These are phyloP conservation scores for Paraphaeosphaeria sporulosa DNA, from an alignment of 2,329 filamentous ascomycete genomes.

Conservation along the genomic window DNA sequence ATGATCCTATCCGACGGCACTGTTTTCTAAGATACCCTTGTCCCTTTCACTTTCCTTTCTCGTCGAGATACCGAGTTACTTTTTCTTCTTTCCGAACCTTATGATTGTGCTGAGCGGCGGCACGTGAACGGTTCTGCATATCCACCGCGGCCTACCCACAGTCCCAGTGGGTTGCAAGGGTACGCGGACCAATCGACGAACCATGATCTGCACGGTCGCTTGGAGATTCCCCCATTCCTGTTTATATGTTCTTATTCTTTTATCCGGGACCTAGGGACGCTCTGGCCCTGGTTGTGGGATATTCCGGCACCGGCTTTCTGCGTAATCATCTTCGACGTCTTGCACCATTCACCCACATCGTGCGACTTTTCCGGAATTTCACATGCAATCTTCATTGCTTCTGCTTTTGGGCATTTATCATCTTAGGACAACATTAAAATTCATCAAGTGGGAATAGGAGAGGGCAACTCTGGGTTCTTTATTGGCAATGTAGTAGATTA, in stretches of 20 bases:
- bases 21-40: conserved; percentile 74
- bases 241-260: conserved; percentile 21
- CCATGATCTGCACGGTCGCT: conserved; percentile 14
- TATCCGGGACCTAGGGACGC: background rate
- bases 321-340: background rate
- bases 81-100: conserved; percentile 29
- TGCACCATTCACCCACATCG: conserved; percentile 1
- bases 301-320: background rate
- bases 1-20: conserved; percentile 96
- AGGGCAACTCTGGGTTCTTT: background rate
- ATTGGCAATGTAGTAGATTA: conserved; percentile 9
- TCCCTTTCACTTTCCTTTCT: conserved; percentile 30
- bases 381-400: background rate
- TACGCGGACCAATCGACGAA: conserved; percentile 4
- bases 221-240: conserved; percentile 18
- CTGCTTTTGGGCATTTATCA: background rate
- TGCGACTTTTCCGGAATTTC: background rate
- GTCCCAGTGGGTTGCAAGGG: background rate
- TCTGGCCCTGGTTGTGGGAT: background rate
- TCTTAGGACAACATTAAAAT: background rate
- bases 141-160: background rate
- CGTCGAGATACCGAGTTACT: conserved; percentile 15
- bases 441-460: background rate
- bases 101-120: conserved; percentile 14
- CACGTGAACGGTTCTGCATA: conserved; percentile 6